These are phyloP conservation scores for Thielaviopsis populi DNA, from an alignment of 2,329 filamentous ascomycete species.

Conservation along the genomic window DNA sequence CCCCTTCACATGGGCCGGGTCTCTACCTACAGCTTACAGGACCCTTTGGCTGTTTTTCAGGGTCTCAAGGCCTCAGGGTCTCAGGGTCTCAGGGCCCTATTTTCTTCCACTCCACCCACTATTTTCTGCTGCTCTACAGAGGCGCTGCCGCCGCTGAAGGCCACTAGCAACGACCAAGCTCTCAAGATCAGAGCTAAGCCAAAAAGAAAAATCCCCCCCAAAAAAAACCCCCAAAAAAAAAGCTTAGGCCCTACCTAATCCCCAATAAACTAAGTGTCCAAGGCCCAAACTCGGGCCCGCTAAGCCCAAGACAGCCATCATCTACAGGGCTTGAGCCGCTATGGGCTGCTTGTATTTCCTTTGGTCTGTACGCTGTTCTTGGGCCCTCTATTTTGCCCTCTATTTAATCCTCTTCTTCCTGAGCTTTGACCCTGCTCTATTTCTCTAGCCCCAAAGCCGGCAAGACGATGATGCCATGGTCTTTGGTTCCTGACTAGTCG, in stretches of 20 bases:
- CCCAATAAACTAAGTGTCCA: background rate
- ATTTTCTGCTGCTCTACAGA: background rate
- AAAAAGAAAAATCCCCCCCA: too few relatives aligned
- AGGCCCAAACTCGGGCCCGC: background rate
- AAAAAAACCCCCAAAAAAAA: too few relatives aligned
- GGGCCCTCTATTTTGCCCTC: too few relatives aligned
- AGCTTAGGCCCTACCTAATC: background rate
- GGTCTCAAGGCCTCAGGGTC: too few relatives aligned
- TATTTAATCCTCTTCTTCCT: background rate
- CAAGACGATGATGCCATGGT: background rate
- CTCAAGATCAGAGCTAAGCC: background rate
- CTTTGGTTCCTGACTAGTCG: background rate
- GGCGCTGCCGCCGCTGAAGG: background rate
- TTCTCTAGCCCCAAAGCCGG: too few relatives aligned
- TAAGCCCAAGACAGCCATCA: background rate
- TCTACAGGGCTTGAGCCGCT: slow-evolving; percentile 1
- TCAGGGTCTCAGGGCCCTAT: slow-evolving; percentile 1
- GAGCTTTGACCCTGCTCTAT: background rate
- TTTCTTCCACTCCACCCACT: background rate
- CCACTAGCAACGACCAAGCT: background rate
- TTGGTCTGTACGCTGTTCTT: too few relatives aligned
- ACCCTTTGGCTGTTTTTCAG: background rate
- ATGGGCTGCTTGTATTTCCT: background rate
- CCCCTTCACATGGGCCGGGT: too few relatives aligned
- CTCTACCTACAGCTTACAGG: background rate